Evolutionary conservation across 2,329 filamentous ascomycete species (phyloP).

Genomic region (Penicillium sp.): DNA sequence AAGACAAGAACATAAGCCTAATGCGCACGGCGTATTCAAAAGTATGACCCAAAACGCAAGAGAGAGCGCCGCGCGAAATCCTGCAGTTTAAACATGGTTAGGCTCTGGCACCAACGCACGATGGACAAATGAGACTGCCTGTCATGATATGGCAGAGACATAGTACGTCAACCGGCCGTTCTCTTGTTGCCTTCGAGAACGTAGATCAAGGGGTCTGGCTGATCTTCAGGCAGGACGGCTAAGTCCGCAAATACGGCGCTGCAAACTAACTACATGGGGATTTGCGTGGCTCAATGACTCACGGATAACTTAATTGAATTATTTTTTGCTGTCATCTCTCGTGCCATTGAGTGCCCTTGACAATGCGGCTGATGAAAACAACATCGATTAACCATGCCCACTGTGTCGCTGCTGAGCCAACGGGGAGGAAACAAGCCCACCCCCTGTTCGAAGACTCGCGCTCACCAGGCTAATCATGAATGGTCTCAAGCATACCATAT

Average conservation of each 20-base stretch:
- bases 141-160: slow-evolving; percentile 36
- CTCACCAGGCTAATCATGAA: slow-evolving; percentile 57
- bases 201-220: slow-evolving; percentile 38
- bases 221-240: slow-evolving; percentile 4
- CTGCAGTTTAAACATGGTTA: background rate
- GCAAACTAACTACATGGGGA: background rate
- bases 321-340: background rate
- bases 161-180: slow-evolving; percentile 45
- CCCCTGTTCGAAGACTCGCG: slow-evolving; percentile 52
- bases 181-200: slow-evolving; percentile 42
- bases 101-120: slow-evolving; percentile 14
- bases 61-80: background rate
- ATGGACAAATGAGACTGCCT: slow-evolving; percentile 15
- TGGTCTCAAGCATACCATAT: slow-evolving; percentile 48
- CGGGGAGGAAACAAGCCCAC: slow-evolving; percentile 23
- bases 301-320: background rate
- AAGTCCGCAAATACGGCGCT: background rate
- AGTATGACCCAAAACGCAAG: background rate
- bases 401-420: background rate
- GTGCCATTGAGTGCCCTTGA: background rate
- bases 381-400: background rate
- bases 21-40: background rate
- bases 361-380: background rate
- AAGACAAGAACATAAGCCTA: background rate
- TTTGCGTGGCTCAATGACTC: background rate